Evolutionary conservation across 805 yeast species (phyloP).

Genomic region (Saturnispora sekii): DNA sequence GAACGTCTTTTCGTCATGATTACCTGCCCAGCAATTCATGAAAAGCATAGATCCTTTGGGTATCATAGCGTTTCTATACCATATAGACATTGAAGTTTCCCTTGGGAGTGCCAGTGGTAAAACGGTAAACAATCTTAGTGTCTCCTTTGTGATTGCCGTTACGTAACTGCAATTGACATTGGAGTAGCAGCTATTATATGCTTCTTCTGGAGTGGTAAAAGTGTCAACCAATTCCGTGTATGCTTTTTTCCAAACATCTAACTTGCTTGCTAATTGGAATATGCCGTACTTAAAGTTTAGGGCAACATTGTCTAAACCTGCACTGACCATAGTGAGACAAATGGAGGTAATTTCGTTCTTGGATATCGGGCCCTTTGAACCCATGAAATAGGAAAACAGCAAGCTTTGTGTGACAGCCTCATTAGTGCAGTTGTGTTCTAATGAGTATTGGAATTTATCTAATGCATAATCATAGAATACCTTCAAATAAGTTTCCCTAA

Average conservation of each 20-base stretch:
- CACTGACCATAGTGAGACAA: conserved; percentile 69
- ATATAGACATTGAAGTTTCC: conserved; percentile 42
- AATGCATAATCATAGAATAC: conserved; percentile 26
- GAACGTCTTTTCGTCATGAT: conserved; percentile 45
- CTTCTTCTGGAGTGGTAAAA: conserved; percentile 22
- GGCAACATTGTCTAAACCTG: conserved; percentile 68
- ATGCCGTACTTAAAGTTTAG: conserved; percentile 50
- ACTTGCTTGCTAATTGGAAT: conserved; percentile 39
- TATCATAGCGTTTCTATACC: conserved; percentile 31
- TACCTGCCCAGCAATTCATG: conserved; percentile 64
- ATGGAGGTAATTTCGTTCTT: conserved; percentile 32
- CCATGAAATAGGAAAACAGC: conserved; percentile 21
- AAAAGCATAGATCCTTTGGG: conserved; percentile 48
- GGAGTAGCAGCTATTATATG: conserved; percentile 19
- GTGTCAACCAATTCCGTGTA: conserved; percentile 28
- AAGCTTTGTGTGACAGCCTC: conserved; percentile 15
- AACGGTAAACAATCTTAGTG: conserved; percentile 53
- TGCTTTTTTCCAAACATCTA: conserved; percentile 36
- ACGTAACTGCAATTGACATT: conserved; percentile 37
- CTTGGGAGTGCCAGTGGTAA: conserved; percentile 62
- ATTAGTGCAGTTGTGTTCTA: neutral
- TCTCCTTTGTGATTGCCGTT: conserved; percentile 51
- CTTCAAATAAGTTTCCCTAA: conserved; percentile 43
- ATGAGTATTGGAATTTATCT: neutral
- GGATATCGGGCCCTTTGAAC: conserved; percentile 6